Evolutionary conservation across 768 basidiomycete genomes (phyloP).

Genomic region (Auricularia sp.): DNA sequence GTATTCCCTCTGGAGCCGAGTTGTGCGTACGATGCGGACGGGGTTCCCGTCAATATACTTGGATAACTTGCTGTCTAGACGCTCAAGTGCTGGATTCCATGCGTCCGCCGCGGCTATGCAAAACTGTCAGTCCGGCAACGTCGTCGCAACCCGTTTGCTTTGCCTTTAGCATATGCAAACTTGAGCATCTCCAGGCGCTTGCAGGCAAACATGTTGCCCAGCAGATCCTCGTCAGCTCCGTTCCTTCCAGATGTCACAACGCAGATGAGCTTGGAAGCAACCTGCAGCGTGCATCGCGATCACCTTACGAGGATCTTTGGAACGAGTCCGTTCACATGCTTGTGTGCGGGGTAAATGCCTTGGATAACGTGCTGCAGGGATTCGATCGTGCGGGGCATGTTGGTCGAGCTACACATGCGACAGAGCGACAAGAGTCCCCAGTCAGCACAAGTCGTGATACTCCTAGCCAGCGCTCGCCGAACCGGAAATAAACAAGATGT

Average conservation of each 20-base stretch:
- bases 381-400: conserved; percentile 68
- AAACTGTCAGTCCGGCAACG: neutral
- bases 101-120: conserved; percentile 48
- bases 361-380: conserved; percentile 63
- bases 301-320: conserved; percentile 52
- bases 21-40: conserved; percentile 37
- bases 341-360: conserved; percentile 54
- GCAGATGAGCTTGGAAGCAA: neutral
- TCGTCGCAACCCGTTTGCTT: neutral
- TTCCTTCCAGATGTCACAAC: conserved; percentile 34
- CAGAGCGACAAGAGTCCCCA: neutral
- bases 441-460: neutral
- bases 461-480: neutral
- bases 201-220: conserved; percentile 60
- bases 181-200: conserved; percentile 54
- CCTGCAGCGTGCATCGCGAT: conserved; percentile 3
- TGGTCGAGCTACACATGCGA: conserved; percentile 43
- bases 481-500: conserved; percentile 49
- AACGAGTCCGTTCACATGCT: conserved; percentile 32
- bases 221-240: conserved; percentile 56
- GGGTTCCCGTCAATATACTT: conserved; percentile 60
- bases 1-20: neutral
- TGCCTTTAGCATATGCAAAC: conserved; percentile 53
- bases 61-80: conserved; percentile 54
- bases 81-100: conserved; percentile 51